These are phyloP conservation scores for Hirschioporus abietinus DNA, from an alignment of 768 basidiomycete genomes.

Conservation along the genomic window DNA sequence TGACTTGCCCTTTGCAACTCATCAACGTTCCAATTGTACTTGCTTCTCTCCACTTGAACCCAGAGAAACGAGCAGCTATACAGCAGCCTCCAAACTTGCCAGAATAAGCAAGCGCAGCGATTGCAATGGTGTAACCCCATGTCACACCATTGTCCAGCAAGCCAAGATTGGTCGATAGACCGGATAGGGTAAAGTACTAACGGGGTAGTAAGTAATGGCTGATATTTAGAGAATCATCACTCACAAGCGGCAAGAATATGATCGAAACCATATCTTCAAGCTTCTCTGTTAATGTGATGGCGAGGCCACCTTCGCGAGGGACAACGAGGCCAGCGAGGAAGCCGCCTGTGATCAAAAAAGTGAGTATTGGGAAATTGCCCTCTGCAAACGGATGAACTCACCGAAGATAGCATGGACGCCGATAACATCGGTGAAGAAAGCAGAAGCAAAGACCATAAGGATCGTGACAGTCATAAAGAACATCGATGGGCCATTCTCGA, in stretches of 20 bases:
- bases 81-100: constrained; percentile 91
- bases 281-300: constrained; percentile 86
- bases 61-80: constrained; percentile 56
- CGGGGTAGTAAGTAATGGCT: constrained; percentile 3
- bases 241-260: constrained; percentile 81
- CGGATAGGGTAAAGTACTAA: constrained; percentile 90
- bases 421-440: constrained; percentile 91
- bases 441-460: constrained; percentile 74
- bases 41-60: constrained; percentile 77
- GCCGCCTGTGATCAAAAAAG: constrained; percentile 42
- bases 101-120: constrained; percentile 69
- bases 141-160: constrained; percentile 79
- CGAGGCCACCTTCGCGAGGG: constrained; percentile 83
- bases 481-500: constrained; percentile 77
- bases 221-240: constrained; percentile 15
- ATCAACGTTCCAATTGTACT: constrained; percentile 86
- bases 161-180: constrained; percentile 83
- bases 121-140: constrained; percentile 86
- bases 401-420: constrained; percentile 93
- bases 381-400: constrained; percentile 18
- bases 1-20: constrained; percentile 84
- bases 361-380: constrained; percentile 6
- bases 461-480: constrained; percentile 87
- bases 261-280: constrained; percentile 94
- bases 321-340: constrained; percentile 80